Percentiles rank a stretch among this genome's conserved stretches.
phyloP scores from a whole-genome alignment of 345 rosid genomes.

The Noccaea bulbosa region DNA sequence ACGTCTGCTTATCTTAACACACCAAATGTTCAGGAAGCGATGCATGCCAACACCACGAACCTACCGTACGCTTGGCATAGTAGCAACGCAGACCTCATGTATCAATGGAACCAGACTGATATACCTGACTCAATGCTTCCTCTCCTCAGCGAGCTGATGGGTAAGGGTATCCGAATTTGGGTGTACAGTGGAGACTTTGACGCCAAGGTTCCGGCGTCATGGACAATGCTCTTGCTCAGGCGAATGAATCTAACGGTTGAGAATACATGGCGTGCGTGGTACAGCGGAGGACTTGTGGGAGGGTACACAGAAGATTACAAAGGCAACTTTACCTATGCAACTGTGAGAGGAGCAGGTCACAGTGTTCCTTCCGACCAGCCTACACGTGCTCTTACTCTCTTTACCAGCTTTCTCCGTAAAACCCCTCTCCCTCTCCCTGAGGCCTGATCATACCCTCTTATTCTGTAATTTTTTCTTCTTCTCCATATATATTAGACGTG shows the following conservation, averaged over 20 bases:
- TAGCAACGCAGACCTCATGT: constrained; percentile 38
- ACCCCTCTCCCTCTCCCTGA: constrained; percentile 22
- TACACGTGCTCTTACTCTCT: constrained; percentile 13
- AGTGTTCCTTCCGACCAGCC: constrained; percentile 22
- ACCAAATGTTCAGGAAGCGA: constrained; percentile 60
- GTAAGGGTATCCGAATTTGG: constrained; percentile 62
- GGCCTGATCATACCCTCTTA: too few relatives aligned
- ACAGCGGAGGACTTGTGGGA: constrained; percentile 50
- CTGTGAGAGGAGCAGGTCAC: constrained; percentile 36
- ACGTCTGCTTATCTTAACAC: constrained; percentile 59
- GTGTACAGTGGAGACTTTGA: constrained; percentile 85
- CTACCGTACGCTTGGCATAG: constrained; percentile 42
- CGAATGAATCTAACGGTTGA: constrained; percentile 64
- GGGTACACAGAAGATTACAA: constrained; percentile 24
- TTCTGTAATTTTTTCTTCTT: too few relatives aligned
- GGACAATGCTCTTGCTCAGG: constrained; percentile 50
- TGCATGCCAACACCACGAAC: constrained; percentile 64
- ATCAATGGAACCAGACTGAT: constrained; percentile 50
- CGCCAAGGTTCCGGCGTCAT: constrained; percentile 68
- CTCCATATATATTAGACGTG: too few relatives aligned
- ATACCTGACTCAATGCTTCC: constrained; percentile 57
- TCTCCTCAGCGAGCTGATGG: constrained; percentile 66
- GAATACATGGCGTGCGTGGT: constrained; percentile 83
- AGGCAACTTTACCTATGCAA: constrained; percentile 21
- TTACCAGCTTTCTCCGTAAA: constrained; percentile 17